A percentile compares a stretch with the other conserved stretches of the same genome.
Conservation (phyloP, 2,329 filamentous ascomycete genomes). For the Aspergillus caelatus region DNA sequence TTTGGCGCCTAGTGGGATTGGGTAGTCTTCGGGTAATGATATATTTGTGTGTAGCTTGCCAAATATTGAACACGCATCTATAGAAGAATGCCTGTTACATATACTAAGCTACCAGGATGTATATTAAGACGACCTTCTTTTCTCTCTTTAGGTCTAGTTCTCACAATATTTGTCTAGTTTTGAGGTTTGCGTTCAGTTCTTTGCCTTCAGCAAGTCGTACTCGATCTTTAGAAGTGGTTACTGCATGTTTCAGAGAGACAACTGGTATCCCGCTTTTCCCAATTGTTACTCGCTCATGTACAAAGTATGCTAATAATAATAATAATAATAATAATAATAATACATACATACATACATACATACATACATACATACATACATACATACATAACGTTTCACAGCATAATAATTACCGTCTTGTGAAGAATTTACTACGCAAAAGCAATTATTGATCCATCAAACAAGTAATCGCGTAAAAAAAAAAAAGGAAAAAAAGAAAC, state of each 20-base stretch:
- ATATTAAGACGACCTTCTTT: neutral
- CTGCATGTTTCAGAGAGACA: neutral
- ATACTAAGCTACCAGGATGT: neutral
- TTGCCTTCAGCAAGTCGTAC: neutral
- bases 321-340: neutral
- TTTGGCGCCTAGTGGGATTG: neutral
- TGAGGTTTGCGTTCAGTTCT: neutral
- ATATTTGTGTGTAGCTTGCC: neutral
- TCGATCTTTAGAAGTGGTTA: neutral
- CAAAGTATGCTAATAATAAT: neutral
- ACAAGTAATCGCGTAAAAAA: neutral
- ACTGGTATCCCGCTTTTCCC: neutral
- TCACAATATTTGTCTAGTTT: neutral
- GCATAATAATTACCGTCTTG: neutral
- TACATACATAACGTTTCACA: constrained; percentile 2
- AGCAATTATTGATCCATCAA: neutral
- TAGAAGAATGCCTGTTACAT: neutral
- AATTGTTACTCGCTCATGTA: neutral
- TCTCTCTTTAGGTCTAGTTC: neutral
- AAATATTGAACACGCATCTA: neutral
- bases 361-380: neutral
- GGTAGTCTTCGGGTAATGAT: neutral
- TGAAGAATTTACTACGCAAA: neutral
- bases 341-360: neutral
- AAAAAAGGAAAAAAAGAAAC: neutral